A percentile compares a stretch with the other conserved stretches of the same genome.
Evolutionary conservation across 2,329 filamentous ascomycete species (phyloP).

Genomic region (Nigrospora sphaerica): DNA sequence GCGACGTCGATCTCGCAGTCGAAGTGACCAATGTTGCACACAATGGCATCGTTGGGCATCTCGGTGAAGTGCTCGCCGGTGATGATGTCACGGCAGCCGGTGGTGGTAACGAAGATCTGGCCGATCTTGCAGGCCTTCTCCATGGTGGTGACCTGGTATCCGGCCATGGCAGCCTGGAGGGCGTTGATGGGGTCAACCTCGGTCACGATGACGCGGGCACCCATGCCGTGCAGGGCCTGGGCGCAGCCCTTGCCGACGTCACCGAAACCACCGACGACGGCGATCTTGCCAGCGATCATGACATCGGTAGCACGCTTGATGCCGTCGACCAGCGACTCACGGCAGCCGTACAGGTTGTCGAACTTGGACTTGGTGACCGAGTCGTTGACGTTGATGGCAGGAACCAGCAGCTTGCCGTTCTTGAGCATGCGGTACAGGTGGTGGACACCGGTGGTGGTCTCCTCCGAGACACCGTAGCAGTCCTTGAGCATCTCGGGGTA

Average conservation of each 20-base stretch:
- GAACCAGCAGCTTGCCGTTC: slow-evolving; percentile 80
- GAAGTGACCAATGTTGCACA: slow-evolving; percentile 99
- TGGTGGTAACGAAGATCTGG: slow-evolving; percentile 99
- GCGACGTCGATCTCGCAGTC: slow-evolving; percentile 99
- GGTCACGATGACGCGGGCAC: slow-evolving; percentile 91
- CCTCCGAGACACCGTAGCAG: slow-evolving; percentile 98
- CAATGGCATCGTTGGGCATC: slow-evolving; percentile 97
- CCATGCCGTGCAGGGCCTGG: slow-evolving; percentile 92
- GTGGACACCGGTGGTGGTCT: slow-evolving; percentile 99
- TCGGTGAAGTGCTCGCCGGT: slow-evolving; percentile 84
- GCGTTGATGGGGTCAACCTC: slow-evolving; percentile 99
- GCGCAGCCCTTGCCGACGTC: slow-evolving; percentile 99
- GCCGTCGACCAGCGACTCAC: slow-evolving; percentile 95
- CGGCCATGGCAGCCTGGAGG: slow-evolving; percentile 95
- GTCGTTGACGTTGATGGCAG: slow-evolving; percentile 99
- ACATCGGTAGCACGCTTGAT: slow-evolving; percentile 99
- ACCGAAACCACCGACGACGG: slow-evolving; percentile 95
- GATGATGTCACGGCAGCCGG: slow-evolving; percentile 97
- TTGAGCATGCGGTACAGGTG: slow-evolving; percentile 98
- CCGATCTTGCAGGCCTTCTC: slow-evolving; percentile 83
- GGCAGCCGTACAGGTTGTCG: slow-evolving; percentile 99
- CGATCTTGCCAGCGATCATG: slow-evolving; percentile 99
- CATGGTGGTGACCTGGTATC: slow-evolving; percentile 96
- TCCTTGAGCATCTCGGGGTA: slow-evolving; percentile 97
- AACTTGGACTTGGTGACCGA: slow-evolving; percentile 99